These are phyloP conservation scores for Wickerhamiella sergipiensis DNA, from an alignment of 805 yeast species.

Conservation along the genomic window DNA sequence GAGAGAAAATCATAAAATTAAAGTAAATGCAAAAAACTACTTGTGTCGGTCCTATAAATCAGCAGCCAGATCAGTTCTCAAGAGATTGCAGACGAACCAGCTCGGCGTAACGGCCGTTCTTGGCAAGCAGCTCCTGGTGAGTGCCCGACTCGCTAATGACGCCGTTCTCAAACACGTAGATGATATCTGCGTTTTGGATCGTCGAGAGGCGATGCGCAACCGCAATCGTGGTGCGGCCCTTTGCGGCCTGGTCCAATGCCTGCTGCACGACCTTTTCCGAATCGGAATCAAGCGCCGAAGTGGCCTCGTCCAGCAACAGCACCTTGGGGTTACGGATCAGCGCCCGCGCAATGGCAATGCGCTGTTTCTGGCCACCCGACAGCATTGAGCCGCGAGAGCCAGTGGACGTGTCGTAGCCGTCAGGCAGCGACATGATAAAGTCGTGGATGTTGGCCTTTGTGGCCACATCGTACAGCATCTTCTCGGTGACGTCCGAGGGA, in stretches of 20 bases:
- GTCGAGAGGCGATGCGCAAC: conserved; percentile 76
- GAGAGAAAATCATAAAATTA: not conserved
- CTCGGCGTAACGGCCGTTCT: conserved; percentile 27
- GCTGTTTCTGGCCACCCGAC: conserved; percentile 68
- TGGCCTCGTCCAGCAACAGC: conserved; percentile 55
- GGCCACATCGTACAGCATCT: conserved; percentile 34
- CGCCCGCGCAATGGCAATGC: conserved; percentile 65
- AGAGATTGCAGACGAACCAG: conserved; percentile 28
- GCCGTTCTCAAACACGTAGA: conserved; percentile 50
- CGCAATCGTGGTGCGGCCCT: conserved; percentile 64
- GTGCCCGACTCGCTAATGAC: conserved; percentile 45
- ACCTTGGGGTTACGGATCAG: conserved; percentile 52
- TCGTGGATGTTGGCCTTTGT: conserved; percentile 45
- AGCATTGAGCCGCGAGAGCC: conserved; percentile 45
- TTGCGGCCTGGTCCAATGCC: conserved; percentile 54
- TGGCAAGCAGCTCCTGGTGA: conserved; percentile 34
- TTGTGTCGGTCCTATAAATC: no score
- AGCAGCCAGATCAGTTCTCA: conserved; percentile 14
- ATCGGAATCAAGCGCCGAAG: conserved; percentile 50
- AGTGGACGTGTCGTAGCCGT: conserved; percentile 44
- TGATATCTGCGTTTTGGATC: conserved; percentile 46
- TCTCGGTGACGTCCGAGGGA: conserved; percentile 24
- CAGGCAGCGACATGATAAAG: conserved; percentile 41
- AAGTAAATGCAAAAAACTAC: no score
- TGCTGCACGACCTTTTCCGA: conserved; percentile 67